These are phyloP conservation scores for Anaeromyces robustus DNA, from an alignment of 192 early-diverging fungal genomes.

Conservation along the genomic window DNA sequence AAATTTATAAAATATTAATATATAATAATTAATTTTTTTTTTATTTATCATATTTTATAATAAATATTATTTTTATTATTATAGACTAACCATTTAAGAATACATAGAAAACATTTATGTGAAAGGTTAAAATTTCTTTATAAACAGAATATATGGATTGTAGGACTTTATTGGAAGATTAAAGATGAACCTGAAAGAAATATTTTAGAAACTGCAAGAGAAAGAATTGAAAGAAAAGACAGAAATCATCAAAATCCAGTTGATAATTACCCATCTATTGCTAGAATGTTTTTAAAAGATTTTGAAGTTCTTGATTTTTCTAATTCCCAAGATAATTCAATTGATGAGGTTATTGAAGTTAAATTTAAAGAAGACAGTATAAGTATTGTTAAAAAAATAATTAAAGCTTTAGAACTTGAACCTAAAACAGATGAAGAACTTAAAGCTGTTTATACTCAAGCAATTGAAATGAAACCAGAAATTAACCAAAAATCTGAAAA, in stretches of 20 bases:
- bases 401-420: not conserved
- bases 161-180: not conserved
- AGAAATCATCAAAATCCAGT: conserved; percentile 65
- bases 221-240: conserved; percentile 22
- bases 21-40: no score
- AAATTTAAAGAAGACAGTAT: not conserved
- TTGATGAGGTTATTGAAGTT: not conserved
- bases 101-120: not conserved
- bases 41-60: no score
- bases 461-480: not conserved
- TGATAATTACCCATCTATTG: conserved; percentile 15
- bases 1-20: no score
- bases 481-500: not conserved
- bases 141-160: not conserved
- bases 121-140: not conserved
- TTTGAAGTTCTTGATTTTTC: not conserved
- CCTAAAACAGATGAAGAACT: not conserved
- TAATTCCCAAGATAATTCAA: not conserved
- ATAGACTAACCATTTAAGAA: not conserved
- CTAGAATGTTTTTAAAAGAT: not conserved
- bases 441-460: not conserved
- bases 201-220: not conserved
- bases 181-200: not conserved
- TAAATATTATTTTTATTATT: no score
- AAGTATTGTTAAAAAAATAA: not conserved